Conservation (phyloP, 805 yeast species). For the Schizosaccharomyces octosporus region DNA sequence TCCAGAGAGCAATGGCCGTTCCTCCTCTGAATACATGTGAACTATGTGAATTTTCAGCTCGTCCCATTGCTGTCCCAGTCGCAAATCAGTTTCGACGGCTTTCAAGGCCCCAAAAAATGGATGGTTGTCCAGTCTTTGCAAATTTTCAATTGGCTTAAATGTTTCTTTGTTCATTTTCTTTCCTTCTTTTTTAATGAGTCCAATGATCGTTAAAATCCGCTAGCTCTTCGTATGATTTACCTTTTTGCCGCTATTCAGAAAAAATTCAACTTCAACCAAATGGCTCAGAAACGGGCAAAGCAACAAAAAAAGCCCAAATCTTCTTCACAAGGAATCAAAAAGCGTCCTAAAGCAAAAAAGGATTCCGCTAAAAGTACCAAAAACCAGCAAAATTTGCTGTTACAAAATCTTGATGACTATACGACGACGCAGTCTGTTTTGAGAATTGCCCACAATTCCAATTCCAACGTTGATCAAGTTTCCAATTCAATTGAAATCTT, state of each 20-base stretch:
- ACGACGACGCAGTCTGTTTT: not conserved
- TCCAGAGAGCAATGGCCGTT: not conserved
- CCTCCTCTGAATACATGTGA: not conserved
- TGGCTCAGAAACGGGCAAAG: not conserved
- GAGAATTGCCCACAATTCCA: not conserved
- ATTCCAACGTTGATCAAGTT: not conserved
- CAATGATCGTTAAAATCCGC: not conserved
- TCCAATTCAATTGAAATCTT: not conserved
- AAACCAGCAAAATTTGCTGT: not conserved
- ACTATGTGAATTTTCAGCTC: not conserved
- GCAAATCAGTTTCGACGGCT: not conserved
- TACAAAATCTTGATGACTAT: not conserved
- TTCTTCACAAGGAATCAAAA: not conserved
- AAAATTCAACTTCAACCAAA: not conserved
- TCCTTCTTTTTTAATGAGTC: not conserved
- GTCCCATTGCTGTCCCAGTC: not conserved
- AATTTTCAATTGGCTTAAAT: not conserved
- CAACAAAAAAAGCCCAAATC: not conserved
- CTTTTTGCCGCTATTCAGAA: not conserved
- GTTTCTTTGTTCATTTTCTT: not conserved
- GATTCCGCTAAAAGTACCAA: not conserved
- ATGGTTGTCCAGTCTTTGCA: not conserved
- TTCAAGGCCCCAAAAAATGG: not conserved
- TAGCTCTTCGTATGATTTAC: not conserved
- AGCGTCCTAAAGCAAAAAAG: not conserved